Percentiles rank a stretch among this genome's conserved stretches.
Evolutionary conservation across 2,329 filamentous ascomycete genomes (phyloP).

Genomic region (Aspergillus calidoustus): DNA sequence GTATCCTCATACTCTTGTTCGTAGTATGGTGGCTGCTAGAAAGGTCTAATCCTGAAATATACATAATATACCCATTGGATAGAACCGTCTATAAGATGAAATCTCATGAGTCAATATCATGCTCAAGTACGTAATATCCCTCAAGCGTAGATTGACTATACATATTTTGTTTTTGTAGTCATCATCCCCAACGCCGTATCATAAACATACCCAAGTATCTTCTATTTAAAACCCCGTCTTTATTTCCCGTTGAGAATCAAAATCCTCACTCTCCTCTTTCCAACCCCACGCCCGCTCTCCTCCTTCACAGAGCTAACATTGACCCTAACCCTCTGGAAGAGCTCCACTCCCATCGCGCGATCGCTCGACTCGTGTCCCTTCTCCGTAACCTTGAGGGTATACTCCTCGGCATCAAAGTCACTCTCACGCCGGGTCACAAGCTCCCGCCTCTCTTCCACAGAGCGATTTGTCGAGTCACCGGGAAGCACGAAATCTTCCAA

Average conservation of each 20-base stretch:
- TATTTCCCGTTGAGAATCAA: conserved; percentile 40
- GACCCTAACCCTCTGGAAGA: conserved; percentile 92
- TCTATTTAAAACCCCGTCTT: conserved; percentile 6
- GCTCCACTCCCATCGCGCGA: conserved; percentile 64
- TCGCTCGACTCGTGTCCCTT: conserved; percentile 48
- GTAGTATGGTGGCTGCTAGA: conserved; percentile 37
- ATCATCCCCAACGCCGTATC: background rate
- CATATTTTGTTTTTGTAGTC: background rate
- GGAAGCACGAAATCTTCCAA: conserved; percentile 79
- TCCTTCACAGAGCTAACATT: conserved; percentile 92
- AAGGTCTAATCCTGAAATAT: conserved; percentile 27
- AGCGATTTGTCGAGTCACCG: conserved; percentile 52
- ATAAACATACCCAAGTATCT: background rate
- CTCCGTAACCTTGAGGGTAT: conserved; percentile 68
- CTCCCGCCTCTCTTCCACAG: conserved; percentile 39
- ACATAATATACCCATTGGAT: background rate
- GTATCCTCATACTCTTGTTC: conserved; percentile 33
- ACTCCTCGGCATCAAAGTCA: conserved; percentile 83
- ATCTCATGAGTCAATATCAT: too few species aligned
- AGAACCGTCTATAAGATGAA: too few species aligned
- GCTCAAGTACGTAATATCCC: background rate
- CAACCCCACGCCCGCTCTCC: conserved; percentile 72
- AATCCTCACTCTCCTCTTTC: conserved; percentile 73
- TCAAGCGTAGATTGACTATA: background rate
- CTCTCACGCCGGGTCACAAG: conserved; percentile 64